phyloP scores from a whole-genome alignment of 768 basidiomycete species.

The Sarcomyxa edulis region DNA sequence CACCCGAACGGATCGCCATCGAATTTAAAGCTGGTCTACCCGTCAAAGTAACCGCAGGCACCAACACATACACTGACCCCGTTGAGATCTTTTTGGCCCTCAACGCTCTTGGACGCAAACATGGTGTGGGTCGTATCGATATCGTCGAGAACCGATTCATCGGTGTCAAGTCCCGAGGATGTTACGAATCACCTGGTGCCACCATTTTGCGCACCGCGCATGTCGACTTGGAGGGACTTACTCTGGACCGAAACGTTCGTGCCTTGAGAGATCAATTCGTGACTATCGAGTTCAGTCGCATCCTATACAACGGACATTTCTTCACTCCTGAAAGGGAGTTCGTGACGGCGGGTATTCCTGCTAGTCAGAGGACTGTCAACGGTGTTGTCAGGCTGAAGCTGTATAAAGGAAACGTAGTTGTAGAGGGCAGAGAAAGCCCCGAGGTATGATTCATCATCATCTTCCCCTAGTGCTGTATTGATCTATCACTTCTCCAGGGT shows the following conservation, averaged over 20 bases:
- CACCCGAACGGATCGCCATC: constrained; percentile 76
- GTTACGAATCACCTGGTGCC: constrained; percentile 96
- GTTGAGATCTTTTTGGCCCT: constrained; percentile 92
- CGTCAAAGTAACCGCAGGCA: constrained; percentile 55
- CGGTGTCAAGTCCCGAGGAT: constrained; percentile 98
- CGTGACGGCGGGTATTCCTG: constrained; percentile 82
- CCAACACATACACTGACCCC: constrained; percentile 74
- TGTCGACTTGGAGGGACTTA: constrained; percentile 94
- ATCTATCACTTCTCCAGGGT: constrained; percentile 39
- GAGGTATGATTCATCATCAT: constrained; percentile 46
- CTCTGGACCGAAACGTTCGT: constrained; percentile 96
- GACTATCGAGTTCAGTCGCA: constrained; percentile 82
- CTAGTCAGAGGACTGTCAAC: constrained; percentile 95
- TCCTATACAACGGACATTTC: constrained; percentile 98
- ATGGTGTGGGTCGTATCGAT: constrained; percentile 95
- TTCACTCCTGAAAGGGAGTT: constrained; percentile 99
- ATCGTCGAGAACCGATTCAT: constrained; percentile 99
- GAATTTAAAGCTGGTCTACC: constrained; percentile 89
- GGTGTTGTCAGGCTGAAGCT: constrained; percentile 86
- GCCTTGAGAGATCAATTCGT: constrained; percentile 93
- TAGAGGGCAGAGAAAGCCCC: constrained; percentile 87
- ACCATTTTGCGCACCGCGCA: constrained; percentile 95
- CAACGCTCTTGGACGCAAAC: constrained; percentile 89
- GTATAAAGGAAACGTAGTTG: constrained; percentile 93
- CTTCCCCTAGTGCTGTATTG: neutral